Base-by-base conservation (phyloP, 2,329 filamentous ascomycete genomes). In the Pseudomassariella vexata region DNA sequence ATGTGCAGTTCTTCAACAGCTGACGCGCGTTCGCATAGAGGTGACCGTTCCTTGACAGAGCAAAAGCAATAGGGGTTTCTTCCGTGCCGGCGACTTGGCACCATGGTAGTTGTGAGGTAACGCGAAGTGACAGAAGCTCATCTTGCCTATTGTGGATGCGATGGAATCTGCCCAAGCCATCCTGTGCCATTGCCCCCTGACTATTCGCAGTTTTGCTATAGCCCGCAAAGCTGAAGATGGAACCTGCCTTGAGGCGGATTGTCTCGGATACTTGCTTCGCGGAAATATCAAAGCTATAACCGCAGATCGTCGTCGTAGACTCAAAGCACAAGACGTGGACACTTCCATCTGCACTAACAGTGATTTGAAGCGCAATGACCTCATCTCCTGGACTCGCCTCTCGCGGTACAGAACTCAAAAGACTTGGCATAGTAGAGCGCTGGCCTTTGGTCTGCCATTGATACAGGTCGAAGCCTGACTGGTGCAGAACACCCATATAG, bases 1-100 rank as follows among this genome's bases (percentile, higher is more conserved):
- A 98, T 0, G 90, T 96, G 57, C 88, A 95, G 47, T 92, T 94
- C 56, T 85, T 87, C 10, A 81, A 76, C 26, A 95, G 63, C 5
- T 84, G 65, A 11, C 72, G 76, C 3, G 80, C 77, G 51, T 89
- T 85, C 24, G 82, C 85, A 52, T 85, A 94, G 1, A 98, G 65
- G 33, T 82, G 71, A 0, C 92, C 92, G 34, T 77, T 82, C 28
- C 76, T 72, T 4, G 87, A 83, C 41, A 95, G 62, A 2, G 86
- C 84, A 48, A 76, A 62, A 3, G 63, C 66, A 25, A 73, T 47
- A 7, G 65, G 44, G 23, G 63, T 48, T 4, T 53, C 56, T 6
- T 63, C 60, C 5, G 62, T 46, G 30, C 63, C 60, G 35, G 60
- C 53, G 4, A 72, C 55, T 45, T 72, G 66, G 21, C 63, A 66